Evolutionary conservation across 441 rosid genomes (phyloP).

Genomic region (Capsella rubella): DNA sequence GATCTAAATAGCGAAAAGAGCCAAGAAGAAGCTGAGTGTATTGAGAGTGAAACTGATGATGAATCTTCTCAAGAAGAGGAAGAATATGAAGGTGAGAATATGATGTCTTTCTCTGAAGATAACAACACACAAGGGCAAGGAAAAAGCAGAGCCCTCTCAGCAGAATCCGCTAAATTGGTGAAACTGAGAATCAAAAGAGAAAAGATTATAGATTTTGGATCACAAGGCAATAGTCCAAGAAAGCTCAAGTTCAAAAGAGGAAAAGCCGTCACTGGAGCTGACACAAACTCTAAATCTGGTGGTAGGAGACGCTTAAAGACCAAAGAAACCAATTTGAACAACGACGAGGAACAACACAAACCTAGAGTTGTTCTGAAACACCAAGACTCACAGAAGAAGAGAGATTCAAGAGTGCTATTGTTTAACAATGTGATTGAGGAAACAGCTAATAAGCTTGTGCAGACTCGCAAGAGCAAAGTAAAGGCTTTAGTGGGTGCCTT

Average conservation of each 20-base stretch:
- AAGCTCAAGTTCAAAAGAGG: slow-evolving; percentile 76
- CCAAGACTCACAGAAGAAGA: slow-evolving; percentile 67
- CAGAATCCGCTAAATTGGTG: slow-evolving; percentile 43
- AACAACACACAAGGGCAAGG: slow-evolving; percentile 36
- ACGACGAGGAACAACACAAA: slow-evolving; percentile 37
- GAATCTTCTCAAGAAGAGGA: slow-evolving; percentile 48
- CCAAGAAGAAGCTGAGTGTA: slow-evolving; percentile 47
- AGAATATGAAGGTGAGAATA: slow-evolving; percentile 31
- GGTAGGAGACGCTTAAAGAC: slow-evolving; percentile 53
- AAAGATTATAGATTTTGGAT: slow-evolving; percentile 58
- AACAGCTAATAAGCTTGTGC: slow-evolving; percentile 81
- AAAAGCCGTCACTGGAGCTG: slow-evolving; percentile 47
- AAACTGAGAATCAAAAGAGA: slow-evolving; percentile 74
- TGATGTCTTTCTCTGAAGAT: slow-evolving; percentile 19
- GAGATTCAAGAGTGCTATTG: slow-evolving; percentile 53
- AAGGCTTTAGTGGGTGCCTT: slow-evolving; percentile 96
- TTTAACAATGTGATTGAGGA: slow-evolving; percentile 89
- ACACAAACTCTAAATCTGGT: slow-evolving; percentile 47
- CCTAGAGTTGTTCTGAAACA: slow-evolving; percentile 63
- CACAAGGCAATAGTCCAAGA: slow-evolving; percentile 60
- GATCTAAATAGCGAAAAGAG: slow-evolving; percentile 46
- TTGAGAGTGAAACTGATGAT: slow-evolving; percentile 52
- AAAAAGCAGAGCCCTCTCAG: slow-evolving; percentile 42
- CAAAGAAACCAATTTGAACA: slow-evolving; percentile 46
- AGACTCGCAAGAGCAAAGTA: slow-evolving; percentile 84